phyloP scores from a whole-genome alignment of 2,329 filamentous ascomycete genomes.

The Mariannaea sp. region DNA sequence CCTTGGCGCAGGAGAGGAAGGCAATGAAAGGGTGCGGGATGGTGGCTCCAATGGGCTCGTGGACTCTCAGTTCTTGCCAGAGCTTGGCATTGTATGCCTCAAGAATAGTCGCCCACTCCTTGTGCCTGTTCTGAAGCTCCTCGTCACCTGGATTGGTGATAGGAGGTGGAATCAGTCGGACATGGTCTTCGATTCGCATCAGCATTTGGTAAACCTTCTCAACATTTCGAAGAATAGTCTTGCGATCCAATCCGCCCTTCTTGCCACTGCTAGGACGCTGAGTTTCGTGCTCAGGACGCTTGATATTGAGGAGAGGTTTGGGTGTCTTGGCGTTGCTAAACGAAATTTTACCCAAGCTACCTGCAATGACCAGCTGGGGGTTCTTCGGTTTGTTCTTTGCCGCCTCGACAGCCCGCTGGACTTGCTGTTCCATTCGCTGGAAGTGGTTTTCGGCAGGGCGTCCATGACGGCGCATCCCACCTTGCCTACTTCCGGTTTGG shows the following conservation, averaged over 20 bases:
- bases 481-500: slow-evolving; percentile 86
- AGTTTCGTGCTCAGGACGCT: slow-evolving; percentile 74
- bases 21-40: slow-evolving; percentile 92
- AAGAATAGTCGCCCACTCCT: slow-evolving; percentile 69
- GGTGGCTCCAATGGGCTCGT: slow-evolving; percentile 82
- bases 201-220: slow-evolving; percentile 86
- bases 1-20: slow-evolving; percentile 91
- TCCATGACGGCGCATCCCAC: slow-evolving; percentile 73
- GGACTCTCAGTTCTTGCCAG: slow-evolving; percentile 87
- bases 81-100: slow-evolving; percentile 77
- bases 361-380: slow-evolving; percentile 94
- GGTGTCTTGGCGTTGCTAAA: slow-evolving; percentile 99
- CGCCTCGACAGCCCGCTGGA: slow-evolving; percentile 94
- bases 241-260: slow-evolving; percentile 71
- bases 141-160: slow-evolving; percentile 63
- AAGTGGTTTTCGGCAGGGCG: slow-evolving; percentile 94
- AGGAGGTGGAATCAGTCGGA: slow-evolving; percentile 72
- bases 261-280: slow-evolving; percentile 58
- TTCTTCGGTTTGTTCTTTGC: slow-evolving; percentile 98
- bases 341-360: slow-evolving; percentile 95
- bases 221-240: slow-evolving; percentile 82
- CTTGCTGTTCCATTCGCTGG: slow-evolving; percentile 99
- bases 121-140: slow-evolving; percentile 72
- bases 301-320: slow-evolving; percentile 93
- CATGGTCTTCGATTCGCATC: slow-evolving; percentile 94